These are phyloP conservation scores for Metarhizium guizhouense DNA, from an alignment of 2,329 filamentous ascomycete species.

Conservation along the genomic window DNA sequence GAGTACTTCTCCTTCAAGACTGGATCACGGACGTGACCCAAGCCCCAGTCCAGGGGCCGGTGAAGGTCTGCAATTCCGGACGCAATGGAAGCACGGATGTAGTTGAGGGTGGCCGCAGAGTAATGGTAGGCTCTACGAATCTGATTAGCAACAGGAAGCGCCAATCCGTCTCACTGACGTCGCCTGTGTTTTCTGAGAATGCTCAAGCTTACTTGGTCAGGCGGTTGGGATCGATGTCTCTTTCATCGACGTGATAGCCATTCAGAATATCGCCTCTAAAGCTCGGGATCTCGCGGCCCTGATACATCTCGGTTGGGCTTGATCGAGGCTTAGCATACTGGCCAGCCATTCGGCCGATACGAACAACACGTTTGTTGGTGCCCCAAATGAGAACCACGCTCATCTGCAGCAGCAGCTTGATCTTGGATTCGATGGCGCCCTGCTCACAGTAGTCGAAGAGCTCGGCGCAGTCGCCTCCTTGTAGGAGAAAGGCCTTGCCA, in stretches of 20 bases:
- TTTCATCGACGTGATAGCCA: slow-evolving; percentile 67
- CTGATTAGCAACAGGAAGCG: slow-evolving; percentile 1
- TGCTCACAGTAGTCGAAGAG: slow-evolving; percentile 94
- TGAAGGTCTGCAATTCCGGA: slow-evolving; percentile 92
- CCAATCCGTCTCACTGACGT: neutral
- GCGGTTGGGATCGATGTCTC: slow-evolving; percentile 72
- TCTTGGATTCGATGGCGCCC: slow-evolving; percentile 85
- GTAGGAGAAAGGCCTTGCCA: slow-evolving; percentile 86
- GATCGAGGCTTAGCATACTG: slow-evolving; percentile 96
- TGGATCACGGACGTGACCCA: slow-evolving; percentile 83
- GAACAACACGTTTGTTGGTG: slow-evolving; percentile 69
- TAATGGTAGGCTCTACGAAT: slow-evolving; percentile 77
- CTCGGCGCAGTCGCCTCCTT: slow-evolving; percentile 95
- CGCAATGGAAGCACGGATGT: slow-evolving; percentile 71
- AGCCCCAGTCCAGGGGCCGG: slow-evolving; percentile 86
- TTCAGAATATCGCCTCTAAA: slow-evolving; percentile 97
- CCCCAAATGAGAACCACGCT: slow-evolving; percentile 92
- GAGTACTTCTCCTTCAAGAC: slow-evolving; percentile 80
- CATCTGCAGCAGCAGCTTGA: slow-evolving; percentile 96
- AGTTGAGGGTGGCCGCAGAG: slow-evolving; percentile 90
- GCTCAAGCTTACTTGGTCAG: slow-evolving; percentile 53
- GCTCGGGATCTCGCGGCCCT: slow-evolving; percentile 74
- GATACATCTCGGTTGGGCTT: slow-evolving; percentile 72
- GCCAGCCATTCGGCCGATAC: slow-evolving; percentile 92
- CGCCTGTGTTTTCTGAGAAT: too few relatives aligned